phyloP scores from a whole-genome alignment of 768 basidiomycete species.

The Podaxis carcinomalis region DNA sequence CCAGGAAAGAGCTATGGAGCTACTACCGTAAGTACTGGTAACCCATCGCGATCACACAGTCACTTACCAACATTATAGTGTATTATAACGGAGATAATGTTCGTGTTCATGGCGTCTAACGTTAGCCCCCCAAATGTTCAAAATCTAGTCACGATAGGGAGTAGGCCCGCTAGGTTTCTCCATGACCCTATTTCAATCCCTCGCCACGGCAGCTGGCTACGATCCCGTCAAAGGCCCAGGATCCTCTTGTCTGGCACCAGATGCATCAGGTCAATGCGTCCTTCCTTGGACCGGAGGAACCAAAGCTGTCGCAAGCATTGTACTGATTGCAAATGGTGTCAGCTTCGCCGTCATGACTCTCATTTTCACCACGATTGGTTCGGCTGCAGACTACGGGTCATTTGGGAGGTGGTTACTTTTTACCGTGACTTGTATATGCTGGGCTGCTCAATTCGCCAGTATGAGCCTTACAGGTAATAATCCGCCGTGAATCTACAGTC shows the following conservation, averaged over 20 bases:
- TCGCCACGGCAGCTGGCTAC: slow-evolving; percentile 68
- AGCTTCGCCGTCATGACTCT: slow-evolving; percentile 80
- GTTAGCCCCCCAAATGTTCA: neutral
- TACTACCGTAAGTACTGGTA: slow-evolving; percentile 57
- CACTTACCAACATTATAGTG: slow-evolving; percentile 35
- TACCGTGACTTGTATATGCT: slow-evolving; percentile 66
- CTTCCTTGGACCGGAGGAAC: slow-evolving; percentile 73
- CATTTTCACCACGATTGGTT: slow-evolving; percentile 78
- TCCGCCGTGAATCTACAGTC: neutral
- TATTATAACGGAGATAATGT: slow-evolving; percentile 84
- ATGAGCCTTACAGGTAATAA: slow-evolving; percentile 65
- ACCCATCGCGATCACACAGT: neutral
- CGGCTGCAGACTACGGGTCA: slow-evolving; percentile 67
- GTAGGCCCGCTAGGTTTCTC: slow-evolving; percentile 67
- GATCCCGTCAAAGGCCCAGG: slow-evolving; percentile 70
- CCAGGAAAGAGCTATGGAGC: slow-evolving; percentile 71
- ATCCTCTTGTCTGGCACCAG: slow-evolving; percentile 55
- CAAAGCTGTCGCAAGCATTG: slow-evolving; percentile 69
- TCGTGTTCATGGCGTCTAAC: slow-evolving; percentile 12
- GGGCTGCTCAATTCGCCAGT: slow-evolving; percentile 76
- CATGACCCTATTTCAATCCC: slow-evolving; percentile 69
- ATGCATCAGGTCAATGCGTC: slow-evolving; percentile 69
- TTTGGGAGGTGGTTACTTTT: slow-evolving; percentile 82
- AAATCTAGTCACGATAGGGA: slow-evolving; percentile 36
- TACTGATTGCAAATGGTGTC: slow-evolving; percentile 73